A percentile compares a stretch with the other conserved stretches of the same genome.
Conservation (phyloP, 352 stramenopile species). For the Phytophthora sansomeana region DNA sequence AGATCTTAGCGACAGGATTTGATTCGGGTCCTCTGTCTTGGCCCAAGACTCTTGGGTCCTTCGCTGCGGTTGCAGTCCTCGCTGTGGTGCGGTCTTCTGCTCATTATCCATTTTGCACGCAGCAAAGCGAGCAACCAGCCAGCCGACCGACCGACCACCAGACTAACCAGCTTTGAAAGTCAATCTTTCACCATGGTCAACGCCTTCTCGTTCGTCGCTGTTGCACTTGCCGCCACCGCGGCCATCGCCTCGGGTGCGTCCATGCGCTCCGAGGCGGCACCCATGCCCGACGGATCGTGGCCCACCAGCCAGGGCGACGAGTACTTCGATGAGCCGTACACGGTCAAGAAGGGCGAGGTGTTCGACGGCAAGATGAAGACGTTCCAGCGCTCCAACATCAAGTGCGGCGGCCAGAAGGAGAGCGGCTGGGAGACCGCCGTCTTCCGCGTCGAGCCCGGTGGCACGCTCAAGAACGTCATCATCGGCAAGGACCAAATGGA, state of each 20-base stretch:
- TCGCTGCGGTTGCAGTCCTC: conserved; percentile 18
- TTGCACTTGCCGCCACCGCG: conserved; percentile 18
- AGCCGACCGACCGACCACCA: neutral
- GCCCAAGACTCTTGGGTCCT: no score
- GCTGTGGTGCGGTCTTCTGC: neutral
- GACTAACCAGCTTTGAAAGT: no score
- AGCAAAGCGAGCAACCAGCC: conserved; percentile 10
- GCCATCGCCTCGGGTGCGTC: conserved; percentile 24
- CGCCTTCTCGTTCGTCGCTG: conserved; percentile 15
- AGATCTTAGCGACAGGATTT: conserved; percentile 32
- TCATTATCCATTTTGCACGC: conserved; percentile 27
- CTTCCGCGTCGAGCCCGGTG: conserved; percentile 48
- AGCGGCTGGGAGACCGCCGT: conserved; percentile 40
- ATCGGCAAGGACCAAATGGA: conserved; percentile 54
- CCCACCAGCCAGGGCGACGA: conserved; percentile 33
- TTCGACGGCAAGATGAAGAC: conserved; percentile 45
- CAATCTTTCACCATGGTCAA: conserved; percentile 34
- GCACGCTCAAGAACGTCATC: conserved; percentile 60
- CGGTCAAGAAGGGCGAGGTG: conserved; percentile 39
- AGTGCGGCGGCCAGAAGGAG: conserved; percentile 50
- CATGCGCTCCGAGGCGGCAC: conserved; percentile 33
- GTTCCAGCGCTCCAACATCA: conserved; percentile 43
- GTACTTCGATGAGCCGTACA: conserved; percentile 36
- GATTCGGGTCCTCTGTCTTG: no score
- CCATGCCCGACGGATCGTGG: conserved; percentile 30